Percentiles rank a stretch among this genome's conserved stretches.
Conservation (phyloP, 192 early-diverging fungal genomes). For the Backusella tarrabulga region DNA sequence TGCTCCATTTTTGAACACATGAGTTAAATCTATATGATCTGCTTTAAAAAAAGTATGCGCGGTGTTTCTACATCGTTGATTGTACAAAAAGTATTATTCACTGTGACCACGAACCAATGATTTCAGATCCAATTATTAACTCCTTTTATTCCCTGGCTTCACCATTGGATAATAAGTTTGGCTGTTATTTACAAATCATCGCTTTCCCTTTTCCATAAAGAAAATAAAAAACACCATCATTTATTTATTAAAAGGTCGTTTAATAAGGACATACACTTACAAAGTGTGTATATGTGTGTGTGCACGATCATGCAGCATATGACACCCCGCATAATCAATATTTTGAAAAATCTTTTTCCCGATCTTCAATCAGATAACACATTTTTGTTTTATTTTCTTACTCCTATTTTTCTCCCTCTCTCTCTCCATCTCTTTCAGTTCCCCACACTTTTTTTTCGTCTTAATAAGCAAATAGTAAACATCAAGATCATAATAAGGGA, state of each 20-base stretch:
- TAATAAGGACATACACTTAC: not conserved
- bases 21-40: not conserved
- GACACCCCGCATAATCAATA: not conserved
- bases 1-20: not conserved
- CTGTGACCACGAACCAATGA: not conserved
- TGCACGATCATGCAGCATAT: not conserved
- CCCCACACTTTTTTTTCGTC: not conserved
- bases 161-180: not conserved
- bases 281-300: not conserved
- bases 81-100: slow-evolving; percentile 2
- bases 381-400: not conserved
- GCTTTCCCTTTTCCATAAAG: not conserved
- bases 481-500: not conserved
- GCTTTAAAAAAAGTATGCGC: slow-evolving; percentile 1
- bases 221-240: not conserved
- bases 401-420: not conserved
- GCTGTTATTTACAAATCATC: not conserved
- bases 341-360: slow-evolving; percentile 1
- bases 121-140: not conserved
- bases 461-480: not conserved
- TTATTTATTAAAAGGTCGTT: not conserved
- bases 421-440: not conserved
- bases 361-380: slow-evolving; percentile 3
- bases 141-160: not conserved
- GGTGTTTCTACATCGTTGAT: not conserved